A percentile compares a stretch with the other conserved stretches of the same genome.
phyloP scores from a whole-genome alignment of 352 stramenopile genomes.

The Pythium guiyangense region DNA sequence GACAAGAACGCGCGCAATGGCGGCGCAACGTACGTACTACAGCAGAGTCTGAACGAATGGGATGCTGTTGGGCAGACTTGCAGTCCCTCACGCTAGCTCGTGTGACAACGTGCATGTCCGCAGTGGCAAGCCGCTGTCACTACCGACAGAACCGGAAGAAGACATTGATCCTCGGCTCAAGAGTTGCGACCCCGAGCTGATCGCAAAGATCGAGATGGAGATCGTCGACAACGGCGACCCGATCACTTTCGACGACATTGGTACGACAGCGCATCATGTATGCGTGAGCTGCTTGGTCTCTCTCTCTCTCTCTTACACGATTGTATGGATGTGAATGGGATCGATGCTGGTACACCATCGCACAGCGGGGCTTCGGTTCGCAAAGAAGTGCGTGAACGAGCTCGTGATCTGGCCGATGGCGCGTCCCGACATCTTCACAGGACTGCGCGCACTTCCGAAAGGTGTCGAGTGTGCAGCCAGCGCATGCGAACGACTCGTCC shows the following conservation, averaged over 20 bases:
- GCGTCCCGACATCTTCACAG: constrained; percentile 96
- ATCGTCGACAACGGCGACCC: constrained; percentile 93
- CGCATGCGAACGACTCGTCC: neutral
- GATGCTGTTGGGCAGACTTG: no score
- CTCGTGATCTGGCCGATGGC: constrained; percentile 98
- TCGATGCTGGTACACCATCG: neutral
- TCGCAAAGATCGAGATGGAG: constrained; percentile 97
- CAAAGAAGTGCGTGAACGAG: constrained; percentile 98
- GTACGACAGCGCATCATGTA: constrained; percentile 19
- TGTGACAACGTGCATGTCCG: no score
- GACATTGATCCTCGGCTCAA: constrained; percentile 93
- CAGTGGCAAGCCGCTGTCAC: constrained; percentile 10
- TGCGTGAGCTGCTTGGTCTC: neutral
- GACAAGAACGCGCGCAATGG: constrained; percentile 14
- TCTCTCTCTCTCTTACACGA: no score
- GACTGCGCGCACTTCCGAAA: constrained; percentile 90
- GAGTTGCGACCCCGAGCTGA: constrained; percentile 93
- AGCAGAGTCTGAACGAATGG: no score
- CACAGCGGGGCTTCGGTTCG: constrained; percentile 93
- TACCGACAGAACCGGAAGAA: constrained; percentile 41
- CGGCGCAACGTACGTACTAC: constrained; percentile 4
- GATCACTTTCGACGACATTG: constrained; percentile 97
- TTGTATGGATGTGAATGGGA: neutral
- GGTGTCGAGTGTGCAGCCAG: constrained; percentile 20
- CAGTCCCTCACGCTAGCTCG: no score